phyloP scores from a whole-genome alignment of 2,329 filamentous ascomycete genomes.

The Madurella mycetomatis region DNA sequence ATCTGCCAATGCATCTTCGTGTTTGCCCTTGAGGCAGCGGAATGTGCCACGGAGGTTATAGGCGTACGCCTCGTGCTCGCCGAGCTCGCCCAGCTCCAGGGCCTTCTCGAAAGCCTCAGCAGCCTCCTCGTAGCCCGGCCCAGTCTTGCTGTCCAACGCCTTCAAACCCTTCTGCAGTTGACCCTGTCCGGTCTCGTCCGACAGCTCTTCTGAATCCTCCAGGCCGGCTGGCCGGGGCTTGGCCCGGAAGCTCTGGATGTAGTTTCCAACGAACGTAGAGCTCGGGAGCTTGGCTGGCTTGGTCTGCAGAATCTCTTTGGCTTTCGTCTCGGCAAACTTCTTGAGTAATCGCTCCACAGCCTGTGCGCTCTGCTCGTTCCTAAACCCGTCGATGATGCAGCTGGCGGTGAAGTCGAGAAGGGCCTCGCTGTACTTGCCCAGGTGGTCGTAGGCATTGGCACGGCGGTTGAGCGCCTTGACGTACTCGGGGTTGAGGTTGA shows the following conservation, averaged over 20 bases:
- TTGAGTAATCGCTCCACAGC: constrained; percentile 91
- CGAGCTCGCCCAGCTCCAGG: constrained; percentile 74
- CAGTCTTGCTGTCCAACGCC: constrained; percentile 79
- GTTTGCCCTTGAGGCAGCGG: constrained; percentile 85
- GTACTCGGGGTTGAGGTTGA: constrained; percentile 91
- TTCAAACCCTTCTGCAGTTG: constrained; percentile 80
- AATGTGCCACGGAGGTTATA: constrained; percentile 98
- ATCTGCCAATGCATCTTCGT: constrained; percentile 74
- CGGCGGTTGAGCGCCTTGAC: constrained; percentile 96
- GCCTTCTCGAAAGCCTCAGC: constrained; percentile 82
- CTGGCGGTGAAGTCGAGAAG: constrained; percentile 97
- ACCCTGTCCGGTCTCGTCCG: constrained; percentile 74
- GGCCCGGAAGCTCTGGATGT: constrained; percentile 94
- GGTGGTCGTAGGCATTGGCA: constrained; percentile 93
- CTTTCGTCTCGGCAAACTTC: constrained; percentile 94
- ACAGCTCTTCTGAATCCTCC: constrained; percentile 73
- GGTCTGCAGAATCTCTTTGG: constrained; percentile 80
- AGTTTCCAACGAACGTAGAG: constrained; percentile 96
- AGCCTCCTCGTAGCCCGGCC: constrained; percentile 87
- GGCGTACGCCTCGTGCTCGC: constrained; percentile 79
- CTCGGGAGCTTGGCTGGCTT: constrained; percentile 86
- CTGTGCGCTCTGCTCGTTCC: constrained; percentile 82
- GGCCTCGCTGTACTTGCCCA: constrained; percentile 85
- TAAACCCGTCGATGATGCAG: constrained; percentile 98
- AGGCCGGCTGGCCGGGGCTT: constrained; percentile 75